Percentiles rank a stretch among this genome's conserved stretches.
These are phyloP conservation scores for Aspergillus mulundensis DNA, from an alignment of 495 filamentous ascomycete species.

Conservation along the genomic window DNA sequence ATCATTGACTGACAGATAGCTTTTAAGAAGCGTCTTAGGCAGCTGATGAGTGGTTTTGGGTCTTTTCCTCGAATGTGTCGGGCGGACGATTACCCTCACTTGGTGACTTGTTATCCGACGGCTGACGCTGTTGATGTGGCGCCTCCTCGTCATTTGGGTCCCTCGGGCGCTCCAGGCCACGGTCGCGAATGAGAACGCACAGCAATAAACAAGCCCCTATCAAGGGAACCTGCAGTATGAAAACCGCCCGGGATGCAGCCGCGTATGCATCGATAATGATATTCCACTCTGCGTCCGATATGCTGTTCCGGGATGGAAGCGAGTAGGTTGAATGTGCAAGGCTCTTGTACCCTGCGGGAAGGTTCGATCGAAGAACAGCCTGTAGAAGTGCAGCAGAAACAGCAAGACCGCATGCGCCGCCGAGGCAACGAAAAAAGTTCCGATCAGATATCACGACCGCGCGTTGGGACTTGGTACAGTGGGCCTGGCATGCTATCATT, in stretches of 20 bases:
- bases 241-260: constrained; percentile 49
- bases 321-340: constrained; percentile 42
- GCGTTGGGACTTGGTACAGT: constrained; percentile 53
- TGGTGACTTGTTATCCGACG: background rate
- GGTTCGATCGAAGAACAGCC: constrained; percentile 43
- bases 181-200: constrained; percentile 51
- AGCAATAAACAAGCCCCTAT: constrained; percentile 51
- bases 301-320: constrained; percentile 24
- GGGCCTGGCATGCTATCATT: constrained; percentile 59
- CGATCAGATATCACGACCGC: constrained; percentile 59
- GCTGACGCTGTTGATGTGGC: background rate
- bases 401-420: constrained; percentile 57
- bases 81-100: background rate
- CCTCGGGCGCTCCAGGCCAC: constrained; percentile 48
- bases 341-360: constrained; percentile 37
- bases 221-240: constrained; percentile 51
- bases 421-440: constrained; percentile 60
- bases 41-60: too few relatives aligned
- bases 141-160: constrained; percentile 21
- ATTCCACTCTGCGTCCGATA: constrained; percentile 35
- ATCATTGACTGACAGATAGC: too few relatives aligned
- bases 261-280: constrained; percentile 47
- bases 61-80: too few relatives aligned
- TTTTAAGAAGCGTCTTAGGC: too few relatives aligned
- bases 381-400: constrained; percentile 55